Percentiles rank a stretch among this genome's conserved stretches.
Conservation (phyloP, 2,329 filamentous ascomycete species). For the Aspergillus piperis region DNA sequence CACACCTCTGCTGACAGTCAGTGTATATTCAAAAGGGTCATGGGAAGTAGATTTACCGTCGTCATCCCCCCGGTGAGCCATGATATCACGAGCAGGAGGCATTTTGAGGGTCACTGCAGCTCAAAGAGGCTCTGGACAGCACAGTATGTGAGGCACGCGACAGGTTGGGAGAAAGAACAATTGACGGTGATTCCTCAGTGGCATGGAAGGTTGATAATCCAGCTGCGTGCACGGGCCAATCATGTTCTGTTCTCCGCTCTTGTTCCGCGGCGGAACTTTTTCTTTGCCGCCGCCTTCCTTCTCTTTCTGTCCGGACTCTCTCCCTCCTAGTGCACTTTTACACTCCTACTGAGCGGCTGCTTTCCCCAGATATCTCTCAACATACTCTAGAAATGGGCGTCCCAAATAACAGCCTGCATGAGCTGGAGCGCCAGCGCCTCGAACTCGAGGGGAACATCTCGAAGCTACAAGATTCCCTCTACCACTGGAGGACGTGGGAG, state of each 20-base stretch:
- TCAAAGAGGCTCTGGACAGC: background rate
- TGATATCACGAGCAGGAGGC: conserved; percentile 34
- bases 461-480: conserved; percentile 72
- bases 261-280: conserved; percentile 23
- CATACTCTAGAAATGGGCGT: conserved; percentile 31
- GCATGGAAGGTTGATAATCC: conserved; percentile 16
- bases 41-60: conserved; percentile 36
- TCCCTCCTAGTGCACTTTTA: background rate
- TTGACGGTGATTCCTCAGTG: conserved; percentile 10
- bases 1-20: conserved; percentile 67
- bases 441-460: conserved; percentile 74
- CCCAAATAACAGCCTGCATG: conserved; percentile 57
- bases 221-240: conserved; percentile 30
- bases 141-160: background rate
- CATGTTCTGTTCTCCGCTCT: conserved; percentile 12
- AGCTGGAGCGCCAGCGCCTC: conserved; percentile 73
- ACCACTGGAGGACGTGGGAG: conserved; percentile 89
- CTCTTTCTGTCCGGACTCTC: conserved; percentile 10
- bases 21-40: conserved; percentile 11
- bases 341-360: background rate
- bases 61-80: conserved; percentile 42
- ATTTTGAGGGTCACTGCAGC: conserved; percentile 24
- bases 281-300: conserved; percentile 19
- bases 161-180: conserved; percentile 2
- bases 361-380: conserved; percentile 6